phyloP scores from a whole-genome alignment of 371 early-diverging fungal species.

The Lichtheimia ornata region DNA sequence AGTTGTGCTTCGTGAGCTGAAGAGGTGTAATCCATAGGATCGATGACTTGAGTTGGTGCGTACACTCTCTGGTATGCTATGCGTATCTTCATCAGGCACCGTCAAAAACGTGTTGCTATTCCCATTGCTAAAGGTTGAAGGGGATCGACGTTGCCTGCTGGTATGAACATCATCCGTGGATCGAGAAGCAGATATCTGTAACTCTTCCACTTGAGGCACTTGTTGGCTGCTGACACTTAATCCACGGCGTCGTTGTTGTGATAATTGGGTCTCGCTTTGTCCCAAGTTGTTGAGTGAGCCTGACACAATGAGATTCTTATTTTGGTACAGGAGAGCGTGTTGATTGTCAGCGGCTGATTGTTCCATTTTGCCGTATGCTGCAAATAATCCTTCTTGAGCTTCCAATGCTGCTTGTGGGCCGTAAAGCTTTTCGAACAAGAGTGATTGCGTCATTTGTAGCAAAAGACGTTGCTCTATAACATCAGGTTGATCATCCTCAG shows the following conservation, averaged over 20 bases:
- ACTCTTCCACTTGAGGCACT: conserved; percentile 13
- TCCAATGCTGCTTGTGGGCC: conserved; percentile 59
- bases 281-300: conserved; percentile 29
- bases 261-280: conserved; percentile 12
- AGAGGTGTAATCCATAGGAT: conserved; percentile 17
- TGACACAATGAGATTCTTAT: conserved; percentile 23
- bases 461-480: conserved; percentile 16
- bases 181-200: conserved; percentile 15
- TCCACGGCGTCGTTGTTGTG: conserved; percentile 14
- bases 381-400: conserved; percentile 59
- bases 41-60: conserved; percentile 5
- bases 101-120: conserved; percentile 5
- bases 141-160: conserved; percentile 6
- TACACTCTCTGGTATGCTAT: conserved; percentile 2
- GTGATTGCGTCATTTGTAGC: conserved; percentile 20
- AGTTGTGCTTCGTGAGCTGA: conserved; percentile 14
- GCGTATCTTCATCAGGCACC: conserved; percentile 6
- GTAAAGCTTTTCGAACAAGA: conserved; percentile 25
- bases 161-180: conserved; percentile 15
- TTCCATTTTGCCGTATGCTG: conserved; percentile 48
- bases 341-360: background rate
- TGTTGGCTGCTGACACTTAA: conserved; percentile 22
- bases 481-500: conserved; percentile 19
- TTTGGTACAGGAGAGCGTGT: background rate
- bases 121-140: conserved; percentile 7